Evolutionary conservation across 23 red algal species (phyloP).

Genomic region (Rhodosorus marinus): DNA sequence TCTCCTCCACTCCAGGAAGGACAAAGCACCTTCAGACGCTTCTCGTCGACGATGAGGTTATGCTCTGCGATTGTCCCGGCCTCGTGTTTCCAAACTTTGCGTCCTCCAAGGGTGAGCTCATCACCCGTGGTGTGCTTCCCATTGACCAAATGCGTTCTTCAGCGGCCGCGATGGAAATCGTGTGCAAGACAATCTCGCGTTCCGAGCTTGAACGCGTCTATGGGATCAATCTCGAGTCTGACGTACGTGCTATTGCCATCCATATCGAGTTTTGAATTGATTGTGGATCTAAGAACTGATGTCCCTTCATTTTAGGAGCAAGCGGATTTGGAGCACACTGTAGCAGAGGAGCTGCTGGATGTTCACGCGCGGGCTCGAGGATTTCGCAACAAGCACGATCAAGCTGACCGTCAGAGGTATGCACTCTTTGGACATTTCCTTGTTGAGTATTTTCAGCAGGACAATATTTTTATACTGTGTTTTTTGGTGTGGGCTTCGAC

Average conservation of each 20-base stretch:
- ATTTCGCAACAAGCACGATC: conserved; percentile 51
- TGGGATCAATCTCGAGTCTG: conserved; percentile 39
- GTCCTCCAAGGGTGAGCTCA: conserved; percentile 48
- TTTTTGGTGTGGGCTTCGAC: too few species aligned
- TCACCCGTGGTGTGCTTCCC: conserved; percentile 67
- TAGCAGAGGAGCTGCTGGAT: conserved; percentile 28
- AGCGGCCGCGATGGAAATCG: conserved; percentile 17
- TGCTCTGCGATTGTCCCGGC: conserved; percentile 90
- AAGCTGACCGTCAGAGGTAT: conserved; percentile 46
- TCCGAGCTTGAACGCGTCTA: conserved; percentile 32
- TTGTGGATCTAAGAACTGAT: too few species aligned
- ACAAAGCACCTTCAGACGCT: conserved; percentile 97
- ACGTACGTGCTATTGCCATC: neutral
- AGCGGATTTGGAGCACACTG: conserved; percentile 6
- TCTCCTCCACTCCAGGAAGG: conserved; percentile 81
- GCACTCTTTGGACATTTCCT: too few species aligned
- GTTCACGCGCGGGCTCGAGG: conserved; percentile 59
- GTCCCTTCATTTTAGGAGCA: neutral
- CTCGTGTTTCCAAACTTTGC: conserved; percentile 94
- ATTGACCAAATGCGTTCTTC: conserved; percentile 76
- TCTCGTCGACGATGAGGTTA: conserved; percentile 16
- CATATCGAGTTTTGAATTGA: neutral
- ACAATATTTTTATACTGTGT: too few species aligned
- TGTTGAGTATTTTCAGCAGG: too few species aligned
- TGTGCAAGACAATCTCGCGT: conserved; percentile 37